phyloP scores from a whole-genome alignment of 2,329 filamentous ascomycete species.

The Aureobasidium melanogenum region DNA sequence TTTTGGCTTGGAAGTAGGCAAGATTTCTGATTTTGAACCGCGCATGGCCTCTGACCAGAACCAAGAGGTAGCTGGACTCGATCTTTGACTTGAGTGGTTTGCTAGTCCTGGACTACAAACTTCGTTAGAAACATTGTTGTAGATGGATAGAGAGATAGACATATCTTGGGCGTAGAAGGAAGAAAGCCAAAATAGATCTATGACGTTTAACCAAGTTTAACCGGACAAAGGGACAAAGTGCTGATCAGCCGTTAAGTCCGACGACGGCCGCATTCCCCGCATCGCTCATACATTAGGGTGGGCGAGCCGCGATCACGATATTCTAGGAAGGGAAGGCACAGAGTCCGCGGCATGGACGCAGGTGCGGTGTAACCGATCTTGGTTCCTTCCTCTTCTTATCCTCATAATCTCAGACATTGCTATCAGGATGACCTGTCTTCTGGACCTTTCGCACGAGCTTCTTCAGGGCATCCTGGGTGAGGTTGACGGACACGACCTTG shows the following conservation, averaged over 20 bases:
- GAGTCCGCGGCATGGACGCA: neutral
- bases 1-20: too few relatives aligned
- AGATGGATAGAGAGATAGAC: too few relatives aligned
- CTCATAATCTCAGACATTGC: too few relatives aligned
- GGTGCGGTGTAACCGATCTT: neutral
- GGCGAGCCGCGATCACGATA: neutral
- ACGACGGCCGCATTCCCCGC: neutral
- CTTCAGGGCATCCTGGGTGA: constrained; percentile 52
- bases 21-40: too few relatives aligned
- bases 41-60: too few relatives aligned
- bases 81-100: too few relatives aligned
- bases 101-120: too few relatives aligned
- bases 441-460: constrained; percentile 52
- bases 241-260: neutral
- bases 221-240: neutral
- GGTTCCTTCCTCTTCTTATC: neutral
- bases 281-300: constrained; percentile 2
- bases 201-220: neutral
- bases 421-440: constrained; percentile 26
- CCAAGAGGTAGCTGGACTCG: too few relatives aligned
- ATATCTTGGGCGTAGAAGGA: too few relatives aligned
- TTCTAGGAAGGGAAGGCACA: neutral
- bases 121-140: too few relatives aligned
- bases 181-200: neutral
- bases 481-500: constrained; percentile 50